A percentile compares a stretch with the other conserved stretches of the same genome.
These are phyloP conservation scores for Ceriops decandra DNA, from an alignment of 345 rosid genomes.

Conservation along the genomic window DNA sequence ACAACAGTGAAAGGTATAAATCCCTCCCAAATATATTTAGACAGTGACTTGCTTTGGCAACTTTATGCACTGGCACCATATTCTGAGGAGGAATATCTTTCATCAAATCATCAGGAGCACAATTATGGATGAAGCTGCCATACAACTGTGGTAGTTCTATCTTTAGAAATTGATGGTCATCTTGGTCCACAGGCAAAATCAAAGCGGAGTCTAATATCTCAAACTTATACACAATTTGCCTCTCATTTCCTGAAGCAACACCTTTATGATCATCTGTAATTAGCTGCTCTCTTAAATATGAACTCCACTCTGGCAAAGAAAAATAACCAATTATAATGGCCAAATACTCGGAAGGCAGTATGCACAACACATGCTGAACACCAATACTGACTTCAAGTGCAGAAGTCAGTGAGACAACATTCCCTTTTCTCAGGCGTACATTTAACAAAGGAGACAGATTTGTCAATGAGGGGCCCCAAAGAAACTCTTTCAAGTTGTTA, in stretches of 20 bases:
- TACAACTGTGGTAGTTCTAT: conserved; percentile 52
- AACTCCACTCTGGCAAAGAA: conserved; percentile 74
- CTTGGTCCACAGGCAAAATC: conserved; percentile 51
- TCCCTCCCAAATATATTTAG: conserved; percentile 68
- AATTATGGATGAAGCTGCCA: conserved; percentile 41
- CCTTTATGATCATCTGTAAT: conserved; percentile 22
- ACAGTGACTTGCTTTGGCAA: conserved; percentile 40
- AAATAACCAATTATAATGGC: conserved; percentile 81
- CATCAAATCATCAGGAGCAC: conserved; percentile 36
- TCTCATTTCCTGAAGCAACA: conserved; percentile 21
- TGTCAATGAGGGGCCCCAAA: conserved; percentile 64
- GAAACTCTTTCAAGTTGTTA: conserved; percentile 43
- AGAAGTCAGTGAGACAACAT: conserved; percentile 38
- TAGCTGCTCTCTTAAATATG: conserved; percentile 36
- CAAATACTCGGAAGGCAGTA: conserved; percentile 65
- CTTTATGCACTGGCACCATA: conserved; percentile 46
- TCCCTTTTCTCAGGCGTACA: conserved; percentile 56
- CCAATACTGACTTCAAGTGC: conserved; percentile 76
- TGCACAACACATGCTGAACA: conserved; percentile 76
- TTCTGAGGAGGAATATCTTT: conserved; percentile 53
- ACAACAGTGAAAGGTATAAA: conserved; percentile 45
- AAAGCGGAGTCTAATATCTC: conserved; percentile 70
- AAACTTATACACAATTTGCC: conserved; percentile 48
- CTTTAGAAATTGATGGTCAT: conserved; percentile 48
- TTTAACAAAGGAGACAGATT: conserved; percentile 60